phyloP scores from a whole-genome alignment of 192 early-diverging fungal species.

The Chytriomyces confervae region DNA sequence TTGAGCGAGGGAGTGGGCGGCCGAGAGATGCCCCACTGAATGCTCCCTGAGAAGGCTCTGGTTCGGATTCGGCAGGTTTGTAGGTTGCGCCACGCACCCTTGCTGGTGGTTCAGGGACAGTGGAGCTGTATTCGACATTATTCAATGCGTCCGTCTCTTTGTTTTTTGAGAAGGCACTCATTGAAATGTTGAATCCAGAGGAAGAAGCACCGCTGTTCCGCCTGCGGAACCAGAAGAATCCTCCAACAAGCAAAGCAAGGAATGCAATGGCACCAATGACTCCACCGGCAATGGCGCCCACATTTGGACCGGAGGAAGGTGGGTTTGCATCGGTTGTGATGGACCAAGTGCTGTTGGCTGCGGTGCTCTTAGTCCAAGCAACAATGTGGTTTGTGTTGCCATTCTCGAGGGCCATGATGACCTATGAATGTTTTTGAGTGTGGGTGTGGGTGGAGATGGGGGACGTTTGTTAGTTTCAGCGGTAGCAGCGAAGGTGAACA shows the following conservation, averaged over 20 bases:
- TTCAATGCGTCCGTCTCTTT: not conserved
- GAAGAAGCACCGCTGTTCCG: not conserved
- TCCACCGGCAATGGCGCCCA: conserved; percentile 29
- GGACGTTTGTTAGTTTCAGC: not conserved
- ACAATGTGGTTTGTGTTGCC: conserved; percentile 10
- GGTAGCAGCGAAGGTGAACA: not conserved
- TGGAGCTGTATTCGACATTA: not conserved
- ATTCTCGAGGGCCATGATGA: conserved; percentile 18
- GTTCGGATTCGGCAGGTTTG: not conserved
- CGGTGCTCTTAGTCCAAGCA: not conserved
- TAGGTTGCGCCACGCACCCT: too few species aligned
- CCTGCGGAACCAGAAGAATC: conserved; percentile 5
- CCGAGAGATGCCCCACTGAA: not conserved
- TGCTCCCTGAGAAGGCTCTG: not conserved
- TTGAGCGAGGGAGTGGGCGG: not conserved
- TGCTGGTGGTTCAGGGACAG: not conserved
- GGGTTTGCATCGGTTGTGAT: conserved; percentile 12
- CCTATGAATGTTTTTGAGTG: not conserved
- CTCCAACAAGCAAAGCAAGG: not conserved
- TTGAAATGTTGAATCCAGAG: not conserved
- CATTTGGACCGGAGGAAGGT: not conserved
- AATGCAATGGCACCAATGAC: not conserved
- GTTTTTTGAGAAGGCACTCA: not conserved
- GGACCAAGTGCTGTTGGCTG: conserved; percentile 7
- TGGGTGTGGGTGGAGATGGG: not conserved